A percentile compares a stretch with the other conserved stretches of the same genome.
These are phyloP conservation scores for Monascus ruber DNA, from an alignment of 2,329 filamentous ascomycete genomes.

Conservation along the genomic window DNA sequence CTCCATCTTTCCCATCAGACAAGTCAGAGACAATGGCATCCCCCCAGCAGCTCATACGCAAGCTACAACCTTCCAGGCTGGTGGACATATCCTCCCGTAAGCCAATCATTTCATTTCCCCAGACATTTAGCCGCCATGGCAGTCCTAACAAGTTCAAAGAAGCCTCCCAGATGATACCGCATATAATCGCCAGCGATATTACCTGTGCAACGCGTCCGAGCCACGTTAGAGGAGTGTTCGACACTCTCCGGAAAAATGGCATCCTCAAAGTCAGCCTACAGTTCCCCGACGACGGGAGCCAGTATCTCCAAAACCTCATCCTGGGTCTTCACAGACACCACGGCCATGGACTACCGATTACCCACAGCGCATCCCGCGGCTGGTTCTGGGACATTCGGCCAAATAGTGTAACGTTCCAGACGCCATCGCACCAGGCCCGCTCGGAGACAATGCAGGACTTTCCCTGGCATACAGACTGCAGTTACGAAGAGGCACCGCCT, in stretches of 20 bases:
- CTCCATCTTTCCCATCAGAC: too few species aligned
- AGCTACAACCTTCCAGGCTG: too few species aligned
- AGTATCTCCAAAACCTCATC: constrained; percentile 25
- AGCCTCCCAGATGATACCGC: too few species aligned
- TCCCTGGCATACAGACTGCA: constrained; percentile 37
- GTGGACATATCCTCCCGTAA: too few species aligned
- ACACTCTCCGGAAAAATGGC: constrained; percentile 8
- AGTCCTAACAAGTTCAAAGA: too few species aligned
- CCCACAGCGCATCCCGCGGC: constrained; percentile 30
- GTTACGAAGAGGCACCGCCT: constrained; percentile 29
- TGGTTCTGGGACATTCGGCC: constrained; percentile 38
- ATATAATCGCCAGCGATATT: too few species aligned
- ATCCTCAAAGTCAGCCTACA: constrained; percentile 26
- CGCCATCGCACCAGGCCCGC: constrained; percentile 22
- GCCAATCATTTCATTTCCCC: too few species aligned
- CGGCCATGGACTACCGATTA: constrained; percentile 28
- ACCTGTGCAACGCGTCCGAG: too few species aligned
- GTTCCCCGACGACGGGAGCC: constrained; percentile 22
- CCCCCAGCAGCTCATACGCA: too few species aligned
- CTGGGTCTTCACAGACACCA: constrained; percentile 21
- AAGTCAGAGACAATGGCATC: too few species aligned
- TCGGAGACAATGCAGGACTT: constrained; percentile 35
- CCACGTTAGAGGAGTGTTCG: too few species aligned
- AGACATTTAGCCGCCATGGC: too few species aligned
- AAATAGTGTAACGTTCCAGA: constrained; percentile 15